Evolutionary conservation across 257 asterid species (phyloP).

Genomic region (Leptodermis oblonga): DNA sequence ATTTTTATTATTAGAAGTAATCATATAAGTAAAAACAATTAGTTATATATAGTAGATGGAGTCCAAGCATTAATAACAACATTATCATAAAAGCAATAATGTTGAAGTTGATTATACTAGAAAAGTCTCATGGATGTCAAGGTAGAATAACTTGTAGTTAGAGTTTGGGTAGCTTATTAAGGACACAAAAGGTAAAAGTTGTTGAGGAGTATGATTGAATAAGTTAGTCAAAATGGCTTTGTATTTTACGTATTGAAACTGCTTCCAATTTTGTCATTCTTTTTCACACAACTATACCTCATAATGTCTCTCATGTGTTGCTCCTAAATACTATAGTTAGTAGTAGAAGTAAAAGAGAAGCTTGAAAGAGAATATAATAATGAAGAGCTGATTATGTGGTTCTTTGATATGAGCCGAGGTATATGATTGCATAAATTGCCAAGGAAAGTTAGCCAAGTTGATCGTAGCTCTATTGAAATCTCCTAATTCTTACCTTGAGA

Average conservation of each 20-base stretch:
- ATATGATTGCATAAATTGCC: constrained; percentile 64
- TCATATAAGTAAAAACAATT: too few relatives aligned
- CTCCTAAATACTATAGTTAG: constrained; percentile 47
- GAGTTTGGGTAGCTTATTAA: neutral
- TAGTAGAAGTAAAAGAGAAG: constrained; percentile 69
- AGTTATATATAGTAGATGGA: neutral
- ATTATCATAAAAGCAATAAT: neutral
- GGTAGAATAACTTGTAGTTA: neutral
- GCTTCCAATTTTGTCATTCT: neutral
- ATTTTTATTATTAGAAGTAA: too few relatives aligned
- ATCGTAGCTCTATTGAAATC: too few relatives aligned
- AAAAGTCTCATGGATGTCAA: constrained; percentile 2
- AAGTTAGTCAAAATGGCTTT: neutral
- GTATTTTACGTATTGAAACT: neutral
- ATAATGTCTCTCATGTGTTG: constrained; percentile 3
- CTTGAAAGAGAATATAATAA: constrained; percentile 55
- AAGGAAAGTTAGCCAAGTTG: too few relatives aligned
- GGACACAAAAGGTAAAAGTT: neutral
- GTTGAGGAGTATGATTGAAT: neutral
- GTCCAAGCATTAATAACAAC: neutral
- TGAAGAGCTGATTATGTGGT: constrained; percentile 92
- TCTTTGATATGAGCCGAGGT: constrained; percentile 75
- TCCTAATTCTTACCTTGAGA: too few relatives aligned
- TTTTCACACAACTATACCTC: neutral
- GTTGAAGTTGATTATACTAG: neutral